Base-by-base conservation (phyloP, 257 asterid genomes). In the Gynochthodes officinalis region DNA sequence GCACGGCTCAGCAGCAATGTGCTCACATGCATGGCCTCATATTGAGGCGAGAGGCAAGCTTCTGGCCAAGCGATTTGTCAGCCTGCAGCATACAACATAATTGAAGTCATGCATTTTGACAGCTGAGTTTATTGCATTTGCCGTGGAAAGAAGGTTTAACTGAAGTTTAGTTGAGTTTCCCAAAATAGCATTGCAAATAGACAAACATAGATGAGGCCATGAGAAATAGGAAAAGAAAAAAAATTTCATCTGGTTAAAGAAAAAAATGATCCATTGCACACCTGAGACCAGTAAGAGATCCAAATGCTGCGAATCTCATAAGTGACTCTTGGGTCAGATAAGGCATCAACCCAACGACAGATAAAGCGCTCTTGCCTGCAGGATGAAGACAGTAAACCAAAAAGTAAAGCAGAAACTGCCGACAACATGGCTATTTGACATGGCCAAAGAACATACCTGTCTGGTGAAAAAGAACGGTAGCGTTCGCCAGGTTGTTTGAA, bases 401-500 rank as follows among this genome's bases (percentile, higher is more conserved):
- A 43, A 64, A 71, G 37, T 58, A 28, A 25, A 33, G 30, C 15
- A 50, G 39, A 23, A 7, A 18, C 71, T 33, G 8, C n/a, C 1
- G 0, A 18, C 27, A 18, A 23, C 32, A 33, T 18, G 39, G 21
- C 40, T 50, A 19, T 18, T 62, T 21, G 48, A 53, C 39, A 69
- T 49, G 18, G 33, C 15, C 53, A 21, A 35, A 32, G 42, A 49
- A 55, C 23, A 67, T 42, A 80, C 84, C 81, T 76, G 52, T 76
- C 81, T 13, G 76, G 77, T 46, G 69, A 5, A 71, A 77, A 76
- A 14, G 84, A 58, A 40, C 82, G 84, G 58, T 73, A 80, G 74
- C 84, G 75, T 4, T 80, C 79, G 11, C 84, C 84, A 33, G 82
- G 37, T 74, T 80, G 84, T 75, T 77, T 73, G 79, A 80, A 80